A percentile compares a stretch with the other conserved stretches of the same genome.
These are phyloP conservation scores for Crithidia sp. DNA, from an alignment of 208 protist species.

Conservation along the genomic window DNA sequence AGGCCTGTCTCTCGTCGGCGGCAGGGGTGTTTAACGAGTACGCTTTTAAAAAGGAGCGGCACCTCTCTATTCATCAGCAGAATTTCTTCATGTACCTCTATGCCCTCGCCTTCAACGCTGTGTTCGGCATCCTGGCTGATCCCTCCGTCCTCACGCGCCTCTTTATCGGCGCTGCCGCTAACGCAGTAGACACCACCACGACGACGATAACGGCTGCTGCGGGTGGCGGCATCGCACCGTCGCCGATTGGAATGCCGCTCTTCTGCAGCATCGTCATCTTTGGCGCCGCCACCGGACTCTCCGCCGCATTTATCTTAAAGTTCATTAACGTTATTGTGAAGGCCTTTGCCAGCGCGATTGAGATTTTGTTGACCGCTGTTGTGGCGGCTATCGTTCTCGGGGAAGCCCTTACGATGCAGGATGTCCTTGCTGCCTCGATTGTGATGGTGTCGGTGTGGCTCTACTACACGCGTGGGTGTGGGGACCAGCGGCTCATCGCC, in stretches of 20 bases:
- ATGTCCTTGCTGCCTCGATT: constrained; percentile 46
- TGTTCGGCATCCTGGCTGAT: constrained; percentile 43
- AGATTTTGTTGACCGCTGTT: constrained; percentile 63
- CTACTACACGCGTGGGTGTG: constrained; percentile 53
- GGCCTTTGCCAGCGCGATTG: constrained; percentile 63
- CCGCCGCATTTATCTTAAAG: constrained; percentile 78
- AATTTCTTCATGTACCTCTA: constrained; percentile 90
- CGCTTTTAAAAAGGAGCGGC: constrained; percentile 60
- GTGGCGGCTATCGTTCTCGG: constrained; percentile 39
- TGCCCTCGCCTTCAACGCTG: constrained; percentile 70
- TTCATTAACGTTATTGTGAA: constrained; percentile 85
- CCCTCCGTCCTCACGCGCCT: constrained; percentile 23
- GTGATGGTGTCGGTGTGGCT: constrained; percentile 56
- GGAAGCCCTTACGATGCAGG: constrained; percentile 49
- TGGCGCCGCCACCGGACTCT: constrained; percentile 53
- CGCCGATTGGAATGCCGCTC: constrained; percentile 13
- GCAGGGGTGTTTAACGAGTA: constrained; percentile 84
- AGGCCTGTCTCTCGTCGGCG: constrained; percentile 57
- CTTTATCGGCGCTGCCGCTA: not conserved
- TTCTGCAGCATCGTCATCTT: constrained; percentile 51
- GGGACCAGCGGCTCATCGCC: constrained; percentile 17
- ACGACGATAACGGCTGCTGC: not conserved
- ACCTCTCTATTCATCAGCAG: constrained; percentile 70
- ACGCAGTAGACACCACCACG: not conserved
- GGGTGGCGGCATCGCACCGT: not conserved